phyloP scores from a whole-genome alignment of 2,329 filamentous ascomycete species.

The Phaeoacremonium minimum region DNA sequence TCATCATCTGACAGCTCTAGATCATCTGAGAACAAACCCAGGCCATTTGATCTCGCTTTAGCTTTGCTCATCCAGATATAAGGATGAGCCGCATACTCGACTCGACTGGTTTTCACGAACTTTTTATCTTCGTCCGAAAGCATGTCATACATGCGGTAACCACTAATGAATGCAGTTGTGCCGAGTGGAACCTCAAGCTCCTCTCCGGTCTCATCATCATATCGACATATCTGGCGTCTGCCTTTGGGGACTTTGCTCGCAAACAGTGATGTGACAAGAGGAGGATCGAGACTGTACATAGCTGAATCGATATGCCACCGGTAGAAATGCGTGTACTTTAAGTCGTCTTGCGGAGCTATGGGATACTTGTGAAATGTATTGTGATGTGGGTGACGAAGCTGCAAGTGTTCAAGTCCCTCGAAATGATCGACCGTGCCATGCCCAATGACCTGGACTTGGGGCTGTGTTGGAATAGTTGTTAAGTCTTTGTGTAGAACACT shows the following conservation, averaged over 20 bases:
- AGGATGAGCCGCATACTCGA: slow-evolving; percentile 75
- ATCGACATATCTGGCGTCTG: slow-evolving; percentile 62
- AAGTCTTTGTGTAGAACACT: slow-evolving; percentile 73
- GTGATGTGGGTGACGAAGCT: slow-evolving; percentile 72
- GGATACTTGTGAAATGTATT: slow-evolving; percentile 66
- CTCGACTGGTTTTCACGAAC: slow-evolving; percentile 61
- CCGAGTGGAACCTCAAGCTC: slow-evolving; percentile 66
- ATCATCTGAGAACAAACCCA: slow-evolving; percentile 66
- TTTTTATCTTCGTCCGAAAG: slow-evolving; percentile 62
- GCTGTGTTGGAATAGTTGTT: slow-evolving; percentile 75
- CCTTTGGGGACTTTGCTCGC: slow-evolving; percentile 70
- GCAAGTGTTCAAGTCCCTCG: slow-evolving; percentile 66
- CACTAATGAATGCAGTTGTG: slow-evolving; percentile 71
- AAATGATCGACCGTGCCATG: slow-evolving; percentile 67
- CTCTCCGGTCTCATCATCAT: slow-evolving; percentile 68
- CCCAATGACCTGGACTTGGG: slow-evolving; percentile 76
- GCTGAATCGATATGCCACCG: slow-evolving; percentile 80
- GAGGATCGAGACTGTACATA: slow-evolving; percentile 70
- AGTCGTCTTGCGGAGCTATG: slow-evolving; percentile 49
- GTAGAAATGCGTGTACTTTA: slow-evolving; percentile 58
- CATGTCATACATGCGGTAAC: slow-evolving; percentile 65
- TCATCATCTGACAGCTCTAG: slow-evolving; percentile 37
- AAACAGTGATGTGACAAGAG: slow-evolving; percentile 67
- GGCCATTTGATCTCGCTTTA: slow-evolving; percentile 61
- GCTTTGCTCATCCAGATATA: slow-evolving; percentile 78